Evolutionary conservation across 176 grass and related monocot species (phyloP), one percentile per base, ranked within the genome.

Genomic region (Lolium multiflorum): DNA sequence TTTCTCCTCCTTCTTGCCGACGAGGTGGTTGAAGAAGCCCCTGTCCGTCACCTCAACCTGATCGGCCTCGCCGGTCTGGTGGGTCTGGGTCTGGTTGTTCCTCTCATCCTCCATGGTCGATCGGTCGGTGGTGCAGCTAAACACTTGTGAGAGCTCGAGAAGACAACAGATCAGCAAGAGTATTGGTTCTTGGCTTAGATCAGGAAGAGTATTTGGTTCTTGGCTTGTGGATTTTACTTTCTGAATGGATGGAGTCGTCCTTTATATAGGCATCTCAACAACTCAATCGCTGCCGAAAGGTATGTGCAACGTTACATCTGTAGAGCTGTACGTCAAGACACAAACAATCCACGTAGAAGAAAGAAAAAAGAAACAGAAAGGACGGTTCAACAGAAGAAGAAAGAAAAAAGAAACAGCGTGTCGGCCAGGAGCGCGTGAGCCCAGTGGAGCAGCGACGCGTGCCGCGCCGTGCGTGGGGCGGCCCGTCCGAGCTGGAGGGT

Each of bases 11-110:
- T 94, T 89, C 85, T 90, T 91, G 51, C 90, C 93, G 51, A 90
- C 83, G 20, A 92, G 65, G 75, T 61, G 81, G 87, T 89, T 82
- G 15, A 98, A 89, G 63, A 98, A 21, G 0, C 96, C 92, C 82
- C 94, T 91, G 43, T 92, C 89, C 55, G 91, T 89, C 80, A 96
- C 88, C 88, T 94, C 93, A 76, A 82, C 76, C 87, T 92, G 83
- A 6, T 87, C 86, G 15, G 46, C 78, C 80, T 86, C 83, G 9
- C 12, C 72, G 26, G 70, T 57, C 58, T 88, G 85, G 79, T 81
- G 68, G 39, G 44, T 21, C 66, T 92, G 90, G 81, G 61, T n/a
- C n/a, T n/a, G n/a, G n/a, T n/a, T 85, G 85, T 62, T 91, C 88
- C 88, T 89, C 75, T 96, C 92, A 1, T 92, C 96, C 88, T 89